These are phyloP conservation scores for Citrullus colocynthis DNA, from an alignment of 306 rosid genomes.

Conservation along the genomic window DNA sequence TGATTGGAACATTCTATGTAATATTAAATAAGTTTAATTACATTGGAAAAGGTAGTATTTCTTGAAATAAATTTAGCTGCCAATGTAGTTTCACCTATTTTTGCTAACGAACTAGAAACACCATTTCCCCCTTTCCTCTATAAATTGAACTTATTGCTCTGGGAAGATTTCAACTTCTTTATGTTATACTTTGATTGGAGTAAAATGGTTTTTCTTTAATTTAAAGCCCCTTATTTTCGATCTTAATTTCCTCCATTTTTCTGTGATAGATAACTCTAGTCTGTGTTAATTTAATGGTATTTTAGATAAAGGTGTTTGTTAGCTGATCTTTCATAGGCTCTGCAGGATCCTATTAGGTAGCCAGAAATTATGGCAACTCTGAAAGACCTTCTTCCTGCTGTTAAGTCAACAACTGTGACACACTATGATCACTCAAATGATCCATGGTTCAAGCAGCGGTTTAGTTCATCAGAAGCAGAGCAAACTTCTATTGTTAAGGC, in stretches of 20 bases:
- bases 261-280: neutral
- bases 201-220: neutral
- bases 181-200: neutral
- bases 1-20: neutral
- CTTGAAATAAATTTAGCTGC: neutral
- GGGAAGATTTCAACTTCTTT: neutral
- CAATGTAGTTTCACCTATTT: neutral
- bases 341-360: neutral
- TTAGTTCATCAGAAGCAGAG: constrained; percentile 47
- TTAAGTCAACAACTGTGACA: constrained; percentile 38
- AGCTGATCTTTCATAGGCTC: neutral
- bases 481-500: constrained; percentile 27
- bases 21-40: neutral
- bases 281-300: neutral
- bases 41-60: neutral
- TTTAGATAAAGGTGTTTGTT: neutral
- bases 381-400: constrained; percentile 66
- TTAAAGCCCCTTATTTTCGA: neutral
- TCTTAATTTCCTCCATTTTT: neutral
- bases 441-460: constrained; percentile 87
- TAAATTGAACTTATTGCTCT: neutral
- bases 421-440: constrained; percentile 70
- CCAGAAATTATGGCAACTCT: constrained; percentile 40
- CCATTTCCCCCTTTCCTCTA: too few relatives aligned
- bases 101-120: neutral